These are phyloP conservation scores for Elymus sibiricus DNA, from an alignment of 176 grass and related monocot species.

Conservation along the genomic window DNA sequence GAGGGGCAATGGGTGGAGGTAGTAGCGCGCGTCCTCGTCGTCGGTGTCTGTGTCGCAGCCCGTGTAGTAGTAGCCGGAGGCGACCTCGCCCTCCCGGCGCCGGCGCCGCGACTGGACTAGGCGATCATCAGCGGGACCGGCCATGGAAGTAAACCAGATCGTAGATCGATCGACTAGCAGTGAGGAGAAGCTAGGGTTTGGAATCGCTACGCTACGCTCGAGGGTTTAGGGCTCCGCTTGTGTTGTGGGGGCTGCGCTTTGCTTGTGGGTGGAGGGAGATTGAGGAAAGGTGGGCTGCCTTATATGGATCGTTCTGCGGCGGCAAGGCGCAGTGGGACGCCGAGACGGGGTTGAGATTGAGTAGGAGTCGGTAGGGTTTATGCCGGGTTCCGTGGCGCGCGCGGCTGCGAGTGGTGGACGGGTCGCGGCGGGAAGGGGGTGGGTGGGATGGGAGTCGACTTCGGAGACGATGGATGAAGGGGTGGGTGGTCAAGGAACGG, in stretches of 20 bases:
- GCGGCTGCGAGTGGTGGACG: not conserved
- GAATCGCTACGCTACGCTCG: not conserved
- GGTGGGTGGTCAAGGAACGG: not conserved
- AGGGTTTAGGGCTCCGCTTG: not conserved
- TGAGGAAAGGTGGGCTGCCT: not conserved
- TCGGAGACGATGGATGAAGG: not conserved
- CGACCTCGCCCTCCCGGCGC: not conserved
- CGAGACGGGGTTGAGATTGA: too few relatives aligned
- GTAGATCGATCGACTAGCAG: not conserved
- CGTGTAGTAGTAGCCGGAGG: not conserved
- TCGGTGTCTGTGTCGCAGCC: slow-evolving; percentile 5
- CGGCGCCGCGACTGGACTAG: not conserved
- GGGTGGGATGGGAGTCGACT: not conserved
- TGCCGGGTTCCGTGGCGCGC: not conserved
- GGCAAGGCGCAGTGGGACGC: not conserved
- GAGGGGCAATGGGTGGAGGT: not conserved
- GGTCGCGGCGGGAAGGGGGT: not conserved
- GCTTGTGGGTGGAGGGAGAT: not conserved
- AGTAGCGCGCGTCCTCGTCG: not conserved
- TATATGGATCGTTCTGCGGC: not conserved
- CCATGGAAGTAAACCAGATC: not conserved
- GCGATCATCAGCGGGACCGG: not conserved
- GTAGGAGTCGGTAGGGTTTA: too few relatives aligned
- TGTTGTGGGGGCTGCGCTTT: not conserved
- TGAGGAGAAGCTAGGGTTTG: not conserved